Evolutionary conservation across 495 filamentous ascomycete species (phyloP).

Genomic region (Hypoxylon intermedium): DNA sequence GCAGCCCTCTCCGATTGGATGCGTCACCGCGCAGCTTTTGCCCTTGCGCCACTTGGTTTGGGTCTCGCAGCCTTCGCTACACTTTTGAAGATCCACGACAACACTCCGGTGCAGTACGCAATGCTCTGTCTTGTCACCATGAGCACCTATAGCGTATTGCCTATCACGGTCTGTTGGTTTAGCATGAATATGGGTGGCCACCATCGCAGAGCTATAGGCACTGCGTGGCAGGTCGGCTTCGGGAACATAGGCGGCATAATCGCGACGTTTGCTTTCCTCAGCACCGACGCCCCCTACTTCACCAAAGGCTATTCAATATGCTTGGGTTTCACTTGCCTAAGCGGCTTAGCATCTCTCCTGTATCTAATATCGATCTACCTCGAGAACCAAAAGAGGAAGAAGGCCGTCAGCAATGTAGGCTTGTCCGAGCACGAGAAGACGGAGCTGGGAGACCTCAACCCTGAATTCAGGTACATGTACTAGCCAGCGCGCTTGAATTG

Average conservation of each 20-base stretch:
- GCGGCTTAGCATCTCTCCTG: conserved; percentile 61
- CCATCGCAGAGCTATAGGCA: conserved; percentile 79
- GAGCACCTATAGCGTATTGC: conserved; percentile 74
- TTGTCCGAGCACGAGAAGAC: conserved; percentile 77
- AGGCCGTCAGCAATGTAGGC: conserved; percentile 55
- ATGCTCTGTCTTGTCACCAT: conserved; percentile 76
- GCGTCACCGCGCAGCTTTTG: conserved; percentile 78
- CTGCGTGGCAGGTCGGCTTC: conserved; percentile 89
- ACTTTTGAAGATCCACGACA: conserved; percentile 68
- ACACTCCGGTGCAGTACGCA: conserved; percentile 68
- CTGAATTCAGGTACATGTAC: conserved; percentile 67
- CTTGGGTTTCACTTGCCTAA: conserved; percentile 74
- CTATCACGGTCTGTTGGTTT: conserved; percentile 90
- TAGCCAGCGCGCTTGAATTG: conserved; percentile 28
- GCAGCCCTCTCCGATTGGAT: conserved; percentile 72
- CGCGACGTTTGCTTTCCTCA: conserved; percentile 80
- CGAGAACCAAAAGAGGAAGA: conserved; percentile 73
- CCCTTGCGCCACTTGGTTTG: conserved; percentile 67
- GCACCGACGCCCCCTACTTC: conserved; percentile 73
- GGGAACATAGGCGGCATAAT: conserved; percentile 97
- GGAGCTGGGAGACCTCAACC: conserved; percentile 72
- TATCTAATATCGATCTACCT: conserved; percentile 66
- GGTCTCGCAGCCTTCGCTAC: conserved; percentile 75
- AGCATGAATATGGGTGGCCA: conserved; percentile 92
- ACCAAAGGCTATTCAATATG: conserved; percentile 80